Conservation (phyloP, 805 yeast genomes). For the Saturnispora besseyi region DNA sequence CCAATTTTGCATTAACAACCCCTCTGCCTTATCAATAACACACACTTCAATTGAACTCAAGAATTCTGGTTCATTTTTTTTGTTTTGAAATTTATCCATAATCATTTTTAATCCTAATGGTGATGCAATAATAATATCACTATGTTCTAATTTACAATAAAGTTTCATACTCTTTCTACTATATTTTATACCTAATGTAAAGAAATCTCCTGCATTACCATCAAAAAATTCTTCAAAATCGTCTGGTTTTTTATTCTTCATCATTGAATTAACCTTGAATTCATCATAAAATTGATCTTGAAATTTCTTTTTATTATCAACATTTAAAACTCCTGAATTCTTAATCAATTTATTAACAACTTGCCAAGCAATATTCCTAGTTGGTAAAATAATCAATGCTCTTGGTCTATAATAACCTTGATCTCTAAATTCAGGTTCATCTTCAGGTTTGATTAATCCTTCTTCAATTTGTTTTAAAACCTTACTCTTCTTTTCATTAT, state of each 20-base stretch:
- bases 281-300: slow-evolving; percentile 55
- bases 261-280: slow-evolving; percentile 19
- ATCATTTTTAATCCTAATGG: slow-evolving; percentile 83
- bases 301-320: slow-evolving; percentile 75
- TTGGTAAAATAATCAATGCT: slow-evolving; percentile 73
- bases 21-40: slow-evolving; percentile 75
- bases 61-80: slow-evolving; percentile 36
- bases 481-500: slow-evolving; percentile 50
- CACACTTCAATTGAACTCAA: slow-evolving; percentile 80
- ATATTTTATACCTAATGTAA: slow-evolving; percentile 82
- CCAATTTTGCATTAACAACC: slow-evolving; percentile 89
- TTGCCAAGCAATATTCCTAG: slow-evolving; percentile 67
- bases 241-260: slow-evolving; percentile 56
- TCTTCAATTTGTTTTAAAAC: slow-evolving; percentile 31
- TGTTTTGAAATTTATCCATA: slow-evolving; percentile 37
- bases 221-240: slow-evolving; percentile 74
- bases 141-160: slow-evolving; percentile 72
- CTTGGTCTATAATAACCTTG: slow-evolving; percentile 96
- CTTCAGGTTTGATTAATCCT: slow-evolving; percentile 18
- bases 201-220: slow-evolving; percentile 89
- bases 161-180: slow-evolving; percentile 81
- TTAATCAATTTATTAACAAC: slow-evolving; percentile 53
- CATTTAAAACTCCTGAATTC: slow-evolving; percentile 60
- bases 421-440: slow-evolving; percentile 64
- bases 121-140: slow-evolving; percentile 84